phyloP scores from a whole-genome alignment of 768 basidiomycete genomes.

The Mycena polygramma region DNA sequence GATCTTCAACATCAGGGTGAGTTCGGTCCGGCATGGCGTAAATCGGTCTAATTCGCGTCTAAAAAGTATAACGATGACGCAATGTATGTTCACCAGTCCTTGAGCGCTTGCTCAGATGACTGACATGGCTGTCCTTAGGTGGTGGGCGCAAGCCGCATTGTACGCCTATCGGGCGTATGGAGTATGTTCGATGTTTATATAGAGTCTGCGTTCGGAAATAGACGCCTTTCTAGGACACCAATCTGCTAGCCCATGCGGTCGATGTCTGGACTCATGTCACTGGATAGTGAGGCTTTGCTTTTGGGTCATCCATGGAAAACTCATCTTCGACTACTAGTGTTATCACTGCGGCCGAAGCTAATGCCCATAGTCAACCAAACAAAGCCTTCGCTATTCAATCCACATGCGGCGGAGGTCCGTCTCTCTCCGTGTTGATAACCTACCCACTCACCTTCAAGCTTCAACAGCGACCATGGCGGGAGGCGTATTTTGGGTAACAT shows the following conservation, averaged over 20 bases:
- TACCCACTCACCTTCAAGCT: conserved; percentile 11
- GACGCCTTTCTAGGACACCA: conserved; percentile 44
- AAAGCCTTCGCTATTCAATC: conserved; percentile 57
- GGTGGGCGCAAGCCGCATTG: conserved; percentile 68
- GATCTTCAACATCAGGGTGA: conserved; percentile 28
- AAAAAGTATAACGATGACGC: conserved; percentile 63
- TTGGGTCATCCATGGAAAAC: neutral
- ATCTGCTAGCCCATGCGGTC: conserved; percentile 58
- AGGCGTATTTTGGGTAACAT: conserved; percentile 71
- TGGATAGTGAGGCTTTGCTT: conserved; percentile 52
- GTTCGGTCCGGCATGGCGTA: neutral
- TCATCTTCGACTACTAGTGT: conserved; percentile 46
- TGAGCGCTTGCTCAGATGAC: neutral
- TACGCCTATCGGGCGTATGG: conserved; percentile 64
- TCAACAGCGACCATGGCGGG: conserved; percentile 62
- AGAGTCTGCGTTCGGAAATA: neutral
- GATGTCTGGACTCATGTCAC: conserved; percentile 64
- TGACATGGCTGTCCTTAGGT: conserved; percentile 46
- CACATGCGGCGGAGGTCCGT: conserved; percentile 60
- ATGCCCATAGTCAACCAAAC: conserved; percentile 51
- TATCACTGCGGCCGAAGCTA: conserved; percentile 56
- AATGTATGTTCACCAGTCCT: conserved; percentile 45
- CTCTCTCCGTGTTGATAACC: neutral
- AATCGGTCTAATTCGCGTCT: neutral
- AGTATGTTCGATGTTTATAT: conserved; percentile 16